Base-by-base conservation (phyloP, 139 green algal species). In the Monoraphidium neglectum region DNA sequence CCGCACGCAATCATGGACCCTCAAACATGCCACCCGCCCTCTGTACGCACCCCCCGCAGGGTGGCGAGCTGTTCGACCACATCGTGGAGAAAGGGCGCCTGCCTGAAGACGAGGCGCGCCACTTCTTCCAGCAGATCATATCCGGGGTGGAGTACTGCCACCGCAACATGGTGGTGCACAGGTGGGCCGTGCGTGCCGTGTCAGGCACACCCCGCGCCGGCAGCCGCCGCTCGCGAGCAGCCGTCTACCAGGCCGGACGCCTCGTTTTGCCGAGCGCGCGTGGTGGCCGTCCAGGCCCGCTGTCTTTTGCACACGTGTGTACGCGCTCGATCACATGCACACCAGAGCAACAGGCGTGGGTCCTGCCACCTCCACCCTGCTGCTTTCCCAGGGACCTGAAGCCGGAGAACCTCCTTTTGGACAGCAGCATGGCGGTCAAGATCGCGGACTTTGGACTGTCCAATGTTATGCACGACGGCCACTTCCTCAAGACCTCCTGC, bases 51-150 rank as follows among this genome's bases (percentile, higher is more conserved):
- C 43, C 43, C 43, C 8, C 43, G 13, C 80, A 97, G 88, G 88
- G 83, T 26, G 96, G 96, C 32, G 96, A 99, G 88, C 90, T 99
- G 77, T 99, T 99, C 88, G 96, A 99, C 82, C 99, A 99, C 89
- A 99, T 99, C 63, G 96, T 99, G 6, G 96, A 99, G 84, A 99
- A 99, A 86, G 96, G 96, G 13, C 89, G 96, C 18, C 84, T 99
- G 73, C 77, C 92, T 38, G 96, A 99, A 79, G 95, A 99, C 49
- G 96, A 99, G 77, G 96, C 97, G n/a, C 88, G 96, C 54, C 88
- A 90, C 56, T 99, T 99, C 82, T 99, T 99, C 83, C 96, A 99
- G 85, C 96, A 99, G 86, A 98, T 99, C 73, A 89, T 97, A 2
- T 90, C 78, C 0, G 97, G 96, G 0, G 94, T 99, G 35, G 97